These are phyloP conservation scores for Aegilops umbellulata DNA, from an alignment of 176 grass and related monocot genomes.

Conservation along the genomic window DNA sequence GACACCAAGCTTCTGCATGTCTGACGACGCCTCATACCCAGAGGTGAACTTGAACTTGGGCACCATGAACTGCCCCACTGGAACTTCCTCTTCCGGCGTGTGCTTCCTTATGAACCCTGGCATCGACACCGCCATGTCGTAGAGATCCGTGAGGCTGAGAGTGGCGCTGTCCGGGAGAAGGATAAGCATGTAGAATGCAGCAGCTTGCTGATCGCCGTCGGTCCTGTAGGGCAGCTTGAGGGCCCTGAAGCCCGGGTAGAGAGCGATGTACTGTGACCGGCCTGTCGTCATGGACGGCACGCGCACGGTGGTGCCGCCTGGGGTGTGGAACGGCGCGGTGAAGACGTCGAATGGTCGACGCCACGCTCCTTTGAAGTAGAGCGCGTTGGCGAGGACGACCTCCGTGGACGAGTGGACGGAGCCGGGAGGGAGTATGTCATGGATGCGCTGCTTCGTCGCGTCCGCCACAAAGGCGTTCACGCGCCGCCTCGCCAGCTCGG, in stretches of 20 bases:
- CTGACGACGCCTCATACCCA: neutral
- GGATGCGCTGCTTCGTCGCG: neutral
- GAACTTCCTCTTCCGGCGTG: neutral
- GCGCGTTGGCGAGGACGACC: conserved; percentile 20
- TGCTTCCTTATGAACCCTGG: neutral
- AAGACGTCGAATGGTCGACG: too few species aligned
- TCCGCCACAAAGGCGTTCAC: neutral
- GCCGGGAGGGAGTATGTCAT: neutral
- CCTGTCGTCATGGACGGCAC: too few species aligned
- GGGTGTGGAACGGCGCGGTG: too few species aligned
- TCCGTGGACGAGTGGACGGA: neutral
- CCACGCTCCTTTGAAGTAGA: neutral
- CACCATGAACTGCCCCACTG: neutral
- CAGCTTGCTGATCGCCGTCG: too few species aligned
- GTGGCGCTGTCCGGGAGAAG: neutral
- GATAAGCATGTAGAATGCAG: neutral
- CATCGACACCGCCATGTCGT: neutral
- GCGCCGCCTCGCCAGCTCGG: neutral
- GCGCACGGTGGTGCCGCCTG: too few species aligned
- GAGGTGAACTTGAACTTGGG: neutral
- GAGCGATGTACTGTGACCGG: too few species aligned
- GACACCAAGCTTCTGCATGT: neutral
- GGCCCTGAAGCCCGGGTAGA: neutral
- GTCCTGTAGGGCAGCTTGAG: neutral
- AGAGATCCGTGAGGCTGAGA: neutral